Conservation (phyloP, 208 protist genomes). For the Acanthamoeba sp. region DNA sequence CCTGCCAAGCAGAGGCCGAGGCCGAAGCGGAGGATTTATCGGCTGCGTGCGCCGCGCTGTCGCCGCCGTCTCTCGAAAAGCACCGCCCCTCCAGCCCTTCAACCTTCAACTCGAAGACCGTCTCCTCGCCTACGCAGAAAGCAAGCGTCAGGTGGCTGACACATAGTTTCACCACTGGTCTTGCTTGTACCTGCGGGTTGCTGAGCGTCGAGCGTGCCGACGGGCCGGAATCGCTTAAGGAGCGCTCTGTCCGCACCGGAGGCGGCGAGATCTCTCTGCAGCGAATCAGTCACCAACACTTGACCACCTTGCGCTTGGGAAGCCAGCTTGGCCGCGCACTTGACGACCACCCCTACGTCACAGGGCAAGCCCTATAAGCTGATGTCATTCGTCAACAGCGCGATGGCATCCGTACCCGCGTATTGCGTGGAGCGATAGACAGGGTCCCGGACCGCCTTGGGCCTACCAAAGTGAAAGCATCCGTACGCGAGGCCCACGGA, state of each 20-base stretch:
- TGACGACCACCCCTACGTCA: not conserved
- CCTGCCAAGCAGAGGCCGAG: no score
- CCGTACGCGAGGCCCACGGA: conserved; percentile 25
- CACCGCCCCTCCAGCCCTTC: not conserved
- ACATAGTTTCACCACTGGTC: no score
- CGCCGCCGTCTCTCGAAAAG: not conserved
- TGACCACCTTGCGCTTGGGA: not conserved
- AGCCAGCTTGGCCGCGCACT: not conserved
- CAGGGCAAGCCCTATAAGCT: no score
- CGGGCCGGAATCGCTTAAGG: not conserved
- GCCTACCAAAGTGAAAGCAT: conserved; percentile 46
- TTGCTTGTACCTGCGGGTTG: not conserved
- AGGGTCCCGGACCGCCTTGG: not conserved
- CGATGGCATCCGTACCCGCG: not conserved
- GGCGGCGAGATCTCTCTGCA: not conserved
- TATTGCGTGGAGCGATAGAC: not conserved
- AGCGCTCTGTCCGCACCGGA: not conserved
- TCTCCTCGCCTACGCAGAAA: not conserved
- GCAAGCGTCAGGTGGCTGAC: no score
- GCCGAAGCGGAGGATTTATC: not conserved
- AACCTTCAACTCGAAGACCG: not conserved
- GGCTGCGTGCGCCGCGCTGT: not conserved
- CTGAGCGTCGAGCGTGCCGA: not conserved
- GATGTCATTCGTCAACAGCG: no score
- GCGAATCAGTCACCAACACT: not conserved